Evolutionary conservation across 371 early-diverging fungal species (phyloP).

Genomic region (Syncephalastrum sp.): DNA sequence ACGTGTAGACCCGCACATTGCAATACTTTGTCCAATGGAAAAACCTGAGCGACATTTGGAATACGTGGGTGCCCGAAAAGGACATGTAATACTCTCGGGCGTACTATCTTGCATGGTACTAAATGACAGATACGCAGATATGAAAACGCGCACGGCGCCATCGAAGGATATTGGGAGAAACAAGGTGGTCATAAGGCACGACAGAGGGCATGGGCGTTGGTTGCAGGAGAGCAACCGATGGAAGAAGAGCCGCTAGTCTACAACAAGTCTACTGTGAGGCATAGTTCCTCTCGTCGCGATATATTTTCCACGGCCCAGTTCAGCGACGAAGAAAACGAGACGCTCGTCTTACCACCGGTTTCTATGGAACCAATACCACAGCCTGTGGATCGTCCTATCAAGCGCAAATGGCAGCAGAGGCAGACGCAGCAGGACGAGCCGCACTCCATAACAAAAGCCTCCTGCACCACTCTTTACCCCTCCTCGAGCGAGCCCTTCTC

Average conservation of each 20-base stretch:
- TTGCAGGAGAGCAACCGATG: too few species aligned
- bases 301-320: too few species aligned
- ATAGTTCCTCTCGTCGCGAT: too few species aligned
- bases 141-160: neutral
- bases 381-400: too few species aligned
- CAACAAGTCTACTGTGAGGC: too few species aligned
- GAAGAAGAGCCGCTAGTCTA: too few species aligned
- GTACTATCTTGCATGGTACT: neutral
- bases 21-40: slow-evolving; percentile 44
- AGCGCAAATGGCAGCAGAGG: neutral
- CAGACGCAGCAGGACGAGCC: neutral
- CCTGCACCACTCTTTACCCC: neutral
- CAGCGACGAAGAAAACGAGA: too few species aligned
- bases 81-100: slow-evolving; percentile 29
- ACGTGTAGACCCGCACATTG: neutral
- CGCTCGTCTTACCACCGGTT: too few species aligned
- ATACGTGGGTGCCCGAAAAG: slow-evolving; percentile 43
- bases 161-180: neutral
- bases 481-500: neutral
- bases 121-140: neutral
- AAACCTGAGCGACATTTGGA: slow-evolving; percentile 27
- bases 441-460: neutral
- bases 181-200: neutral
- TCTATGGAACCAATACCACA: too few species aligned
- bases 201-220: neutral